Evolutionary conservation across 169 alveolate species (phyloP).

Genomic region (Eimeria tenella): DNA sequence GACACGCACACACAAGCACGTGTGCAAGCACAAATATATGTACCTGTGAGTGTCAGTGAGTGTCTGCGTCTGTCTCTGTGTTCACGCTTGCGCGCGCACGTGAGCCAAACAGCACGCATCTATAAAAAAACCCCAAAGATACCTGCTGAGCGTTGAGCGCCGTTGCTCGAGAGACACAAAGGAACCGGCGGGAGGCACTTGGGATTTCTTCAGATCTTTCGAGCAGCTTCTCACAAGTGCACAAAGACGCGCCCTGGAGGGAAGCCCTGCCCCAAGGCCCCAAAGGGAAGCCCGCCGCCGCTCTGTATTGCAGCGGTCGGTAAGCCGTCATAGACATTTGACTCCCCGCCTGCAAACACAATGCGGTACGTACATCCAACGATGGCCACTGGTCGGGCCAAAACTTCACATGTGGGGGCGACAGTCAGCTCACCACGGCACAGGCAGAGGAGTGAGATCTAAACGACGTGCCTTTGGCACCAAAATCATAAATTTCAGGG

Average conservation of each 20-base stretch:
- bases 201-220: not conserved
- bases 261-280: constrained; percentile 54
- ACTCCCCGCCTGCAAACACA: constrained; percentile 31
- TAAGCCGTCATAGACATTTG: constrained; percentile 37
- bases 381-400: too few relatives aligned
- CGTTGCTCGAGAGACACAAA: constrained; percentile 40
- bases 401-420: too few relatives aligned
- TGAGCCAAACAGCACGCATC: not conserved
- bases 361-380: too few relatives aligned
- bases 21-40: not conserved
- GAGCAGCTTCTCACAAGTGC: constrained; percentile 33
- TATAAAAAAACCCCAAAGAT: too few relatives aligned
- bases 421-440: too few relatives aligned
- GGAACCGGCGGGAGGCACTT: not conserved
- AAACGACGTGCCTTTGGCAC: too few relatives aligned
- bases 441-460: too few relatives aligned
- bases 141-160: constrained; percentile 30
- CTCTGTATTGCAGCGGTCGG: constrained; percentile 38
- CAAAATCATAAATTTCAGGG: too few relatives aligned
- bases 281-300: constrained; percentile 24
- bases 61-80: not conserved
- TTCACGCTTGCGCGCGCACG: not conserved
- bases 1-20: not conserved
- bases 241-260: constrained; percentile 34
- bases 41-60: not conserved